Conservation (phyloP, 306 rosid species). For the Dalbergia cultrata region DNA sequence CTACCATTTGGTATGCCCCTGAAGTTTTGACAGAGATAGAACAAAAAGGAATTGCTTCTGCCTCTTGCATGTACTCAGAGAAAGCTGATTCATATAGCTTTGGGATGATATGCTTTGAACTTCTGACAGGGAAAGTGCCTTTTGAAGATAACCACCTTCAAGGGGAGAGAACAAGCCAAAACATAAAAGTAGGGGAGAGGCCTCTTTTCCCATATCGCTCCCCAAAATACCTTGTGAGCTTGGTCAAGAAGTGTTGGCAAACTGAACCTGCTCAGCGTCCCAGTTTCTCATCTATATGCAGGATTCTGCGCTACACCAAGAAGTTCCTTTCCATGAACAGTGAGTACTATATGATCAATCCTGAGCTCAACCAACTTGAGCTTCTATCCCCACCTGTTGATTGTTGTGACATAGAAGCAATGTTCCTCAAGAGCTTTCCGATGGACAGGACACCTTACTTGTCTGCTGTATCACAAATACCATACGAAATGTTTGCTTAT, state of each 20-base stretch:
- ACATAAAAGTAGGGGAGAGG: slow-evolving; percentile 85
- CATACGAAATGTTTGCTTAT: slow-evolving; percentile 86
- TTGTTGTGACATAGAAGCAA: slow-evolving; percentile 73
- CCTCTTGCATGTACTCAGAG: slow-evolving; percentile 62
- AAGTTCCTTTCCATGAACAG: slow-evolving; percentile 71
- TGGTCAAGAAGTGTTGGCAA: slow-evolving; percentile 92
- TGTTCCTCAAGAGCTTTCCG: slow-evolving; percentile 60
- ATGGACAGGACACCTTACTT: slow-evolving; percentile 42
- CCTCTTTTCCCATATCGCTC: slow-evolving; percentile 88
- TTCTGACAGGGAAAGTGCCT: slow-evolving; percentile 91
- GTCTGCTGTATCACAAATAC: slow-evolving; percentile 66
- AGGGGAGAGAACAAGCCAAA: slow-evolving; percentile 72
- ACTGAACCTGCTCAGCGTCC: slow-evolving; percentile 79
- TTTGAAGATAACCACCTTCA: slow-evolving; percentile 82
- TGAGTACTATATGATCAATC: slow-evolving; percentile 61
- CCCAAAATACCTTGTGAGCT: slow-evolving; percentile 82
- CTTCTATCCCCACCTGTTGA: slow-evolving; percentile 65
- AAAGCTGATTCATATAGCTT: slow-evolving; percentile 92
- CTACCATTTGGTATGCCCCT: slow-evolving; percentile 85
- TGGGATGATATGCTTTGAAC: slow-evolving; percentile 88
- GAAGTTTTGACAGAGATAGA: slow-evolving; percentile 82
- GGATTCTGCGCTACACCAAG: slow-evolving; percentile 79
- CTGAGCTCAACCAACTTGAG: slow-evolving; percentile 60
- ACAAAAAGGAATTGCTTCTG: slow-evolving; percentile 36
- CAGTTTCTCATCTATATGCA: slow-evolving; percentile 83